Evolutionary conservation across 495 filamentous ascomycete species (phyloP).

Genomic region (Cladorrhinum samala): DNA sequence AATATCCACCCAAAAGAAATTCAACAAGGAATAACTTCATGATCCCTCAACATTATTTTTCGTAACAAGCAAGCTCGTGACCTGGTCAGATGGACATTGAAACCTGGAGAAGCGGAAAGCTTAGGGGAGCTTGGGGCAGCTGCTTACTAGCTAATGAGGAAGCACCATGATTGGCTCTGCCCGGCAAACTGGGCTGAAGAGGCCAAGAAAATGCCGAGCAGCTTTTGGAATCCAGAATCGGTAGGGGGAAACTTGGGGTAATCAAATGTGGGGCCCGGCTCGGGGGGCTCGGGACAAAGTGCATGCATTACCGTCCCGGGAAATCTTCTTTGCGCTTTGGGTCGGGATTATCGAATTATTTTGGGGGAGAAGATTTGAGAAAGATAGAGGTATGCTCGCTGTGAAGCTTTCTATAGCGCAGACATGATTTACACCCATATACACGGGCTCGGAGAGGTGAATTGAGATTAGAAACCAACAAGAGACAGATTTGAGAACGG

Average conservation of each 20-base stretch:
- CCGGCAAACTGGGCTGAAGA: background rate
- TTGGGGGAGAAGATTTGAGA: background rate
- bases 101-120: background rate
- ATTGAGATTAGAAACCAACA: background rate
- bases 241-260: too few relatives aligned
- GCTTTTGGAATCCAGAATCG: constrained; percentile 5
- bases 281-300: constrained; percentile 14
- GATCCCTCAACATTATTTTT: too few relatives aligned
- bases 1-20: background rate
- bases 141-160: background rate
- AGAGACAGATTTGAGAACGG: background rate
- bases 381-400: too few relatives aligned
- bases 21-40: too few relatives aligned
- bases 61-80: background rate
- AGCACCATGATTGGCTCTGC: background rate
- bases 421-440: too few relatives aligned
- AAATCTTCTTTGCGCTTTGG: constrained; percentile 22
- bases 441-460: background rate
- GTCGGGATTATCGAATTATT: background rate
- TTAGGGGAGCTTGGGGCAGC: too few relatives aligned
- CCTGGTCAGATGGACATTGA: background rate
- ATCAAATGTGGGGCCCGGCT: constrained; percentile 3
- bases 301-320: constrained; percentile 18
- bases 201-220: constrained; percentile 16
- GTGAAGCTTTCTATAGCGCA: too few relatives aligned